These are phyloP conservation scores for Agapanthus africanus DNA, from an alignment of 106 monocot genomes.

Conservation along the genomic window DNA sequence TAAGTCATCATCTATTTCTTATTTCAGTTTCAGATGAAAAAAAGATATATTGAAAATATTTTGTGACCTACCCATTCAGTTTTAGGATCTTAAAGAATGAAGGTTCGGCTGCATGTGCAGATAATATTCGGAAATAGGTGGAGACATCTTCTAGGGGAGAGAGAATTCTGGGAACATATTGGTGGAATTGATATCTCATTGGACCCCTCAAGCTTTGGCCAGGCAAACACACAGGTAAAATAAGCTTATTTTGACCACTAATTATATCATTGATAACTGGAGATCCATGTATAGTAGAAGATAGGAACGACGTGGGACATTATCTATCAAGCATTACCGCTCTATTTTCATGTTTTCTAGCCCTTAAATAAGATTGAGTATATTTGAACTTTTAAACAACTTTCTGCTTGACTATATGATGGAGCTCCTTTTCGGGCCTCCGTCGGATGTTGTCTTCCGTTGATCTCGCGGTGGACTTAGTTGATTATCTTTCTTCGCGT, in stretches of 20 bases:
- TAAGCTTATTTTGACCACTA: too few relatives aligned
- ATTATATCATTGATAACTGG: too few relatives aligned
- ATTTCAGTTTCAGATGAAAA: not conserved
- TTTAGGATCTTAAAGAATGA: not conserved
- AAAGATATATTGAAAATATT: not conserved
- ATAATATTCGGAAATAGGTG: slow-evolving; percentile 95
- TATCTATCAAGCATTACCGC: not conserved
- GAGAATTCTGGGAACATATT: slow-evolving; percentile 88
- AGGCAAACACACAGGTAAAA: slow-evolving; percentile 90
- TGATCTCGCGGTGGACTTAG: too few relatives aligned
- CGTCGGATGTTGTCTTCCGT: too few relatives aligned
- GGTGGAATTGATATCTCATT: slow-evolving; percentile 84
- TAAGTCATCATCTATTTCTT: not conserved
- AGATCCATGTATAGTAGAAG: too few relatives aligned
- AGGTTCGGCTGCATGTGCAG: slow-evolving; percentile 28
- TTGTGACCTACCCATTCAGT: not conserved
- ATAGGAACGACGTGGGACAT: not conserved
- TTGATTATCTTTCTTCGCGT: too few relatives aligned
- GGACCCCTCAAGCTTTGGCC: slow-evolving; percentile 90
- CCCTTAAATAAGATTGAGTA: not conserved
- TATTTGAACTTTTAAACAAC: not conserved
- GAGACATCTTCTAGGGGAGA: slow-evolving; percentile 93
- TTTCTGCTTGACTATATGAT: too few relatives aligned
- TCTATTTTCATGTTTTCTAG: not conserved
- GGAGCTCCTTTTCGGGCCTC: too few relatives aligned